Percentiles rank a stretch among this genome's conserved stretches.
Conservation (phyloP, 2,329 filamentous ascomycete genomes). For the Fusarium nygamai region DNA sequence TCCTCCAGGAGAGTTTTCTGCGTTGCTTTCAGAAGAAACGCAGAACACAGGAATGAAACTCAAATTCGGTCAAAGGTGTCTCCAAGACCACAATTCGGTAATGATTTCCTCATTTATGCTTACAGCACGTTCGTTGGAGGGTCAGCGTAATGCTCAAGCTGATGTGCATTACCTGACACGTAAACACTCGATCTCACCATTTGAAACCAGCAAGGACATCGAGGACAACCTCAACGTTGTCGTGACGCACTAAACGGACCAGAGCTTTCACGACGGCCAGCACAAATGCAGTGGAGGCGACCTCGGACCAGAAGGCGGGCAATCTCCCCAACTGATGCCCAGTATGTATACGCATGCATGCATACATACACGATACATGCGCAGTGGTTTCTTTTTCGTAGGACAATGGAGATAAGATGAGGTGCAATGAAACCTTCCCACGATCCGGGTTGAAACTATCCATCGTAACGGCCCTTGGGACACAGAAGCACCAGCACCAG, state of each 20-base stretch:
- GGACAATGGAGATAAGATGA: conserved; percentile 30
- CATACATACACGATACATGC: neutral
- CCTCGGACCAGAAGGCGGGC: conserved; percentile 26
- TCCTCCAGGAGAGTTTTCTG: conserved; percentile 5
- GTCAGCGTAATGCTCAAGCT: neutral
- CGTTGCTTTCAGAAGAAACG: neutral
- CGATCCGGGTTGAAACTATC: conserved; percentile 29
- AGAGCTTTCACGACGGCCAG: conserved; percentile 3
- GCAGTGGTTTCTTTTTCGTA: conserved; percentile 7
- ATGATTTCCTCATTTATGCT: neutral
- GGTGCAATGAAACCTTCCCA: conserved; percentile 32
- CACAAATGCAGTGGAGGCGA: conserved; percentile 21
- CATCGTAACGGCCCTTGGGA: conserved; percentile 14
- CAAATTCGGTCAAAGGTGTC: neutral
- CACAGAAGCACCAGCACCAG: neutral
- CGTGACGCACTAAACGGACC: conserved; percentile 14
- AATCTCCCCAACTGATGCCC: neutral
- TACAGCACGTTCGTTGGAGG: neutral
- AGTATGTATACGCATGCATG: neutral
- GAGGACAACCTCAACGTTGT: conserved; percentile 4
- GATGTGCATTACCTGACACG: neutral
- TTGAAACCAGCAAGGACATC: conserved; percentile 2
- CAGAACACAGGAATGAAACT: neutral
- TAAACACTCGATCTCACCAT: neutral
- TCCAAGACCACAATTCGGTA: neutral